Base-by-base conservation (phyloP, 495 filamentous ascomycete genomes). In the Friedmanniomyces endolithicus region DNA sequence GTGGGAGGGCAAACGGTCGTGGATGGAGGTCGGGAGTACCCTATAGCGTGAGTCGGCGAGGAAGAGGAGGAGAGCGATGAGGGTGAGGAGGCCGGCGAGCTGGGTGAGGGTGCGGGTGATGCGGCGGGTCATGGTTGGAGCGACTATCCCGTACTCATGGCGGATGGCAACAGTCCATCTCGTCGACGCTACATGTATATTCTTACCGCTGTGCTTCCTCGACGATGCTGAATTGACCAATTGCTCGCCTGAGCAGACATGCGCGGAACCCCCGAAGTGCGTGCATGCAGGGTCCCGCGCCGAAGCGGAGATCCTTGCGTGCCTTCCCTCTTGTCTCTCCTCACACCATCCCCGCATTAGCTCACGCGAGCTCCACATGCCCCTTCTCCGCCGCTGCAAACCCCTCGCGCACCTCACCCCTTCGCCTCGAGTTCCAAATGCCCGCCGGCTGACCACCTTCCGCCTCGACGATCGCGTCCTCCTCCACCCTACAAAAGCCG, bases 91-190 rank as follows among this genome's bases (percentile, higher is more conserved):
- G 43, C 81, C 71, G 48, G 76, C 75, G 65, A 94, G 77, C 76
- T 98, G 88, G 67, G 87, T 71, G 63, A 85, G 79, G 58, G 88
- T 88, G 58, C 92, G 88, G 25, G 48, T 56, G 37, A 57, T 35
- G 43, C 50, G 56, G 16, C 54, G 35, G 22, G 45, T 56, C 54
- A 56, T 56, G 31, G 19, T 31, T 31, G 27, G 27, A 16, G 45
- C 16, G 6, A 9, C 9, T 39, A 39, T 39, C 39, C 6, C 6
- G 39, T 14, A 43, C 6, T 43, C 27, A 31, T 9, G 27, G 27
- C 9, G 27, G 27, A 31, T 31, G 27, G 9, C 27, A 31, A 9
- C 27, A 31, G 9, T 31, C 27, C 27, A 31, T 31, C 27, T 31
- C 27, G 27, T 31, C 27, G 27, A 9, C 4, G 27, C n/a, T n/a